Evolutionary conservation across 352 stramenopile species (phyloP), one percentile per base, ranked within the genome.

Genomic region (Aphanomyces astaci): DNA sequence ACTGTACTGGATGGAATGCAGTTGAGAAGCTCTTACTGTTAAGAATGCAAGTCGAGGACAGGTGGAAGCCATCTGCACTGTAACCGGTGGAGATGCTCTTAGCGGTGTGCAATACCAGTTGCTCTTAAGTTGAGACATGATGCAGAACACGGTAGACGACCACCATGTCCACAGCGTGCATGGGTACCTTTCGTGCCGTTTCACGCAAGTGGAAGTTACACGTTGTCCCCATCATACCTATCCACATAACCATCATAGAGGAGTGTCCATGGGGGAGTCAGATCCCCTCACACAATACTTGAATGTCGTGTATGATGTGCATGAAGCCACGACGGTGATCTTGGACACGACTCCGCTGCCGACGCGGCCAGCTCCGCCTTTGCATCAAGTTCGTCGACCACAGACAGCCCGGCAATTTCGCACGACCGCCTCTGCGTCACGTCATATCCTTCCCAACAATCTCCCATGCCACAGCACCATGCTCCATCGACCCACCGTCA

Each of bases 261-360:
- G n/a, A n/a, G n/a, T n/a, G n/a, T n/a, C n/a, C 54, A 63, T 49
- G 28, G 7, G 4, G 54, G 56, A 65, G 30, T 33, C 19, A 11
- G 56, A 65, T 51, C 56, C 56, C 17, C 39, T 65, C n/a, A 48
- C 56, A n/a, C 56, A 65, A 27, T 65, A 65, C 56, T 36, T 65
- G 19, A 39, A 48, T 22, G 39, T 65, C 32, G 56, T 65, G 28
- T 48, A 46, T 36, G 56, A 65, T 30, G 36, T 27, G 31, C 25
- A 22, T 4, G 32, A 49, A 39, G 31, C 10, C 4, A 33, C 22
- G 4, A 65, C 56, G 36, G 30, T 53, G 19, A 48, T 65, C 15
- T 24, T 65, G 19, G 56, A 65, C 39, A 46, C 36, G 2, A 51
- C 24, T 17, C 56, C 33, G n/a, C 27, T 48, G 9, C 36, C 56